phyloP scores from a whole-genome alignment of 768 basidiomycete genomes.

The Grammothele lineata region DNA sequence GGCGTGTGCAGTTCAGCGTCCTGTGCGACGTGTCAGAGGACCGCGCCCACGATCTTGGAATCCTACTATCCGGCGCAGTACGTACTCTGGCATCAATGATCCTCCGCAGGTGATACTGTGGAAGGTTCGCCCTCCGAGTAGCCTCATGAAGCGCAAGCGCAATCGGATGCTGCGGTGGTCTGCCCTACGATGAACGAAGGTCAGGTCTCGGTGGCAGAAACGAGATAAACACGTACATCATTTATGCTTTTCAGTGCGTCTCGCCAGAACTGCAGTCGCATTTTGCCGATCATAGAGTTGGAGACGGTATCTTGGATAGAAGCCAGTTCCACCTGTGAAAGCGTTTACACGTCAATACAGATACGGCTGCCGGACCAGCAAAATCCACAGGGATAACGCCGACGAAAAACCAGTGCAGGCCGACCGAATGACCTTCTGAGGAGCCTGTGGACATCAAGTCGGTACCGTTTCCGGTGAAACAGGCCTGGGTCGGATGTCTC shows the following conservation, averaged over 20 bases:
- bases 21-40: constrained; percentile 13
- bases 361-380: too few relatives aligned
- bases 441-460: too few relatives aligned
- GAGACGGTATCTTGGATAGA: constrained; percentile 75
- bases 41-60: constrained; percentile 10
- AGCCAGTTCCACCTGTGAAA: constrained; percentile 78
- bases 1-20: constrained; percentile 45
- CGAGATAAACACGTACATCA: constrained; percentile 54
- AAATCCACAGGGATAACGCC: too few relatives aligned
- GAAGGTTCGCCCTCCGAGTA: constrained; percentile 45
- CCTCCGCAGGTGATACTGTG: constrained; percentile 74
- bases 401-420: too few relatives aligned
- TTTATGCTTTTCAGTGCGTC: constrained; percentile 68
- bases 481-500: too few relatives aligned
- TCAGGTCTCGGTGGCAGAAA: too few relatives aligned
- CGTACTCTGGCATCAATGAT: constrained; percentile 82
- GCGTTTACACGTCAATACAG: too few relatives aligned
- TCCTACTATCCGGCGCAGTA: constrained; percentile 12
- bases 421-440: too few relatives aligned
- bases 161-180: constrained; percentile 76
- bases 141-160: constrained; percentile 67
- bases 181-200: constrained; percentile 44
- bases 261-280: constrained; percentile 86
- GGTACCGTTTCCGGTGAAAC: too few relatives aligned
- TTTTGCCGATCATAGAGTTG: constrained; percentile 69